These are phyloP conservation scores for Magnolia sinica DNA, from an alignment of 164 flowering plant genomes.

Conservation along the genomic window DNA sequence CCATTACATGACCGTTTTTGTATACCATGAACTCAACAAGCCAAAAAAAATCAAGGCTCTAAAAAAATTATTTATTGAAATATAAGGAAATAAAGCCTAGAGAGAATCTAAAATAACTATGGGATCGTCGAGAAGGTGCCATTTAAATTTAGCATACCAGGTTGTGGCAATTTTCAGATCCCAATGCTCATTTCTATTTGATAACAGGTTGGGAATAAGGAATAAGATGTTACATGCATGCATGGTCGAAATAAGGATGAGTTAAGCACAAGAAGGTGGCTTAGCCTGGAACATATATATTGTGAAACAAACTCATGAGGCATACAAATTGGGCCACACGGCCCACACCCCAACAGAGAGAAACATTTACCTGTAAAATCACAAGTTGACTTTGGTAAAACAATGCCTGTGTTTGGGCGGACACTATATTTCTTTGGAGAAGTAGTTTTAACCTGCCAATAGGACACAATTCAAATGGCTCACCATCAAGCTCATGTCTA, in stretches of 20 bases:
- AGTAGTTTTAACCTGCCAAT: constrained; percentile 81
- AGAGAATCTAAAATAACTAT: no score
- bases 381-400: constrained; percentile 57
- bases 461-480: constrained; percentile 5
- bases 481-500: neutral
- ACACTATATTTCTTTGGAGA: constrained; percentile 83
- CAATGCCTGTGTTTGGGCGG: constrained; percentile 66
- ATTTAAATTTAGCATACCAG: neutral
- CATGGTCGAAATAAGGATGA: neutral
- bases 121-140: no score
- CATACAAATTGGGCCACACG: neutral
- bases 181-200: neutral
- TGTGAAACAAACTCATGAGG: neutral
- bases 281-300: no score
- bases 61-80: no score
- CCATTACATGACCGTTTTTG: no score
- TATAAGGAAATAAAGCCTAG: no score
- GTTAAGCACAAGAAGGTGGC: neutral
- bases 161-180: neutral
- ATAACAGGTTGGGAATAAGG: neutral
- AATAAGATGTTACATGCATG: no score
- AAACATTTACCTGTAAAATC: constrained; percentile 57
- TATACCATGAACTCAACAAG: no score
- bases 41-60: no score
- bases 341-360: neutral